Percentiles rank a stretch among this genome's conserved stretches.
Evolutionary conservation across 192 early-diverging fungal species (phyloP).

Genomic region (Phlyctochytrium planicorne): DNA sequence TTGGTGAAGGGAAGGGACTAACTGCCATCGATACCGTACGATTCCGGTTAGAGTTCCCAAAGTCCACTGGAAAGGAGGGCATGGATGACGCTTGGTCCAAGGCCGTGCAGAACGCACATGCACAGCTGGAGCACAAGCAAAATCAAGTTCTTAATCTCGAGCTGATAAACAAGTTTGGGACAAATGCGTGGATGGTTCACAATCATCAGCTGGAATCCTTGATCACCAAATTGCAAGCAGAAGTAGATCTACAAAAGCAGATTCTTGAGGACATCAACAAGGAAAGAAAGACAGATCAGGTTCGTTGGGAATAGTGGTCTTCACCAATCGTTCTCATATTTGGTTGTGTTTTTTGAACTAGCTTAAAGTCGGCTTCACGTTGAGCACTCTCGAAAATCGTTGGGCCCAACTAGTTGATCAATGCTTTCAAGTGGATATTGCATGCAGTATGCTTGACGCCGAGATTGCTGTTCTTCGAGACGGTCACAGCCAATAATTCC

Average conservation of each 20-base stretch:
- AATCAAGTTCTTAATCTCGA: conserved; percentile 48
- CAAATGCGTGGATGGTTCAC: conserved; percentile 46
- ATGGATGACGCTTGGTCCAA: conserved; percentile 22
- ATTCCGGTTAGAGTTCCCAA: conserved; percentile 34
- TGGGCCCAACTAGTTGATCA: conserved; percentile 31
- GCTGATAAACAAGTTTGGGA: conserved; percentile 44
- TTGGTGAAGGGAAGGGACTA: conserved; percentile 19
- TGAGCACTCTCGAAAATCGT: conserved; percentile 24
- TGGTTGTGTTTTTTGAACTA: background rate
- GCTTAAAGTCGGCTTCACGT: conserved; percentile 20
- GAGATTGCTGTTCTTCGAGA: conserved; percentile 30
- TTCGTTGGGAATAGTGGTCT: conserved; percentile 8
- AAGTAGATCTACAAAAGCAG: conserved; percentile 13
- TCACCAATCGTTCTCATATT: conserved; percentile 7
- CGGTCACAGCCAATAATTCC: background rate
- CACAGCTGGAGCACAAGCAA: conserved; percentile 48
- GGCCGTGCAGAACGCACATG: conserved; percentile 45
- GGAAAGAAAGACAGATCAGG: conserved; percentile 48
- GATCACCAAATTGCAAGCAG: conserved; percentile 23
- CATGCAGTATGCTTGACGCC: conserved; percentile 27
- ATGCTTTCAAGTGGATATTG: conserved; percentile 31
- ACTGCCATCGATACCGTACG: conserved; percentile 33
- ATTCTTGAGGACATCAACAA: conserved; percentile 43
- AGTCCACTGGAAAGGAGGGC: background rate
- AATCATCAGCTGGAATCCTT: conserved; percentile 40